Percentiles rank a stretch among this genome's conserved stretches.
phyloP scores from a whole-genome alignment of 805 yeast species.

The Gaillardinia entomophila region DNA sequence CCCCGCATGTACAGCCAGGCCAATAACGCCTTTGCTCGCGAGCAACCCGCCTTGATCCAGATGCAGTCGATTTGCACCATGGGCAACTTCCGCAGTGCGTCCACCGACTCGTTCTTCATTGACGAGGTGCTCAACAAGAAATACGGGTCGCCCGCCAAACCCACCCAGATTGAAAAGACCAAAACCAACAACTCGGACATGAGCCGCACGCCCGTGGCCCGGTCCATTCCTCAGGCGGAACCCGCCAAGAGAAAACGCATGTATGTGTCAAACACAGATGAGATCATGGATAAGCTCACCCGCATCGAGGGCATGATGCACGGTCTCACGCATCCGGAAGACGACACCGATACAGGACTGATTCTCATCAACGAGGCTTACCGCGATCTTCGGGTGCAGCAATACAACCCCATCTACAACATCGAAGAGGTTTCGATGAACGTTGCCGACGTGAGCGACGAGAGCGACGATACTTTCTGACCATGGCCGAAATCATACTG shows the following conservation, averaged over 20 bases:
- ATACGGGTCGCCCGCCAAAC: constrained; percentile 11
- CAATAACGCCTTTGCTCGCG: constrained; percentile 6
- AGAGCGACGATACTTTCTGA: no score
- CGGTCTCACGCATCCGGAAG: no score
- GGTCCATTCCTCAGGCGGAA: no score
- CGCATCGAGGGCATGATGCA: not conserved
- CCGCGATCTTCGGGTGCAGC: not conserved
- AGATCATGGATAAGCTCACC: not conserved
- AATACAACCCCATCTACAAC: not conserved
- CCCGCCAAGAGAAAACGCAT: no score
- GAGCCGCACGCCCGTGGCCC: no score
- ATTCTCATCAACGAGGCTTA: not conserved
- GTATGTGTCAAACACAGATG: no score
- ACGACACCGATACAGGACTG: not conserved
- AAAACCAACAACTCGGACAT: no score
- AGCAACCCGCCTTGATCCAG: constrained; percentile 11
- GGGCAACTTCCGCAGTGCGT: constrained; percentile 30
- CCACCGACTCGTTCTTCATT: constrained; percentile 32
- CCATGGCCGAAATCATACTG: no score
- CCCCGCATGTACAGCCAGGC: constrained; percentile 8
- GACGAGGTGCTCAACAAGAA: constrained; percentile 26
- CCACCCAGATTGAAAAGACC: not conserved
- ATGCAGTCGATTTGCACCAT: constrained; percentile 28
- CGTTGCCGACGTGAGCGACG: no score
- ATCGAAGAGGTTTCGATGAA: not conserved